phyloP scores from a whole-genome alignment of 2,329 filamentous ascomycete species.

The Colletotrichum camelliae region DNA sequence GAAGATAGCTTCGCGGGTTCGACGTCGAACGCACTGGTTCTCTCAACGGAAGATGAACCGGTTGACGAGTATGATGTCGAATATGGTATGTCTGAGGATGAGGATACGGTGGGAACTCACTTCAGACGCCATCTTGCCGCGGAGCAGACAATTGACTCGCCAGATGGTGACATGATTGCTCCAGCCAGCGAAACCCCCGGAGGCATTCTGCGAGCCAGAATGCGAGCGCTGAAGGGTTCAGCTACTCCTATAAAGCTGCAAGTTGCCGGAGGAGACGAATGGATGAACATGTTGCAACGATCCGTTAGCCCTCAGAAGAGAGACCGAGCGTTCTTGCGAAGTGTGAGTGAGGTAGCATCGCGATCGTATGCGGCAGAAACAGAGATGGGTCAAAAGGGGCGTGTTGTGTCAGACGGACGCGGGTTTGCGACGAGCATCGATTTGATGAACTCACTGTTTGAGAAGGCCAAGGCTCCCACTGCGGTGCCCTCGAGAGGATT shows the following conservation, averaged over 20 bases:
- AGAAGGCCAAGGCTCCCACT: conserved; percentile 67
- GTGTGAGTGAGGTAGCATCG: conserved; percentile 54
- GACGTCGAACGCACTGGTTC: conserved; percentile 65
- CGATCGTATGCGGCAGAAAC: conserved; percentile 46
- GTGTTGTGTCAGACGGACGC: conserved; percentile 53
- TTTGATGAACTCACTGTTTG: conserved; percentile 93
- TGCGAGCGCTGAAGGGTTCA: conserved; percentile 67
- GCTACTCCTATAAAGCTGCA: conserved; percentile 64
- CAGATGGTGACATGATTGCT: conserved; percentile 52
- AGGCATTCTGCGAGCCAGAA: conserved; percentile 66
- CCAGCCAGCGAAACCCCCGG: conserved; percentile 60
- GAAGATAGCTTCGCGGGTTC: conserved; percentile 88
- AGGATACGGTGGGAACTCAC: conserved; percentile 81
- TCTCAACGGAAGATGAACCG: conserved; percentile 65
- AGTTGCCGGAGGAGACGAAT: conserved; percentile 77
- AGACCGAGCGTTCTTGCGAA: conserved; percentile 75
- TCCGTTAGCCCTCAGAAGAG: conserved; percentile 95
- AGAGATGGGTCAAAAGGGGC: conserved; percentile 29
- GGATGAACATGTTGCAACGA: conserved; percentile 91
- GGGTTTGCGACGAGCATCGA: conserved; percentile 90
- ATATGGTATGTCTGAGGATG: conserved; percentile 75
- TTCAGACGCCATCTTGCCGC: conserved; percentile 75
- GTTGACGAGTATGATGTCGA: conserved; percentile 68
- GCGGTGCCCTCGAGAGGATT: conserved; percentile 69
- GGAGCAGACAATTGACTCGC: conserved; percentile 66